Evolutionary conservation across 352 stramenopile species (phyloP), one percentile per base, ranked within the genome.

Genomic region (Phytopythium cucurbitacearum): DNA sequence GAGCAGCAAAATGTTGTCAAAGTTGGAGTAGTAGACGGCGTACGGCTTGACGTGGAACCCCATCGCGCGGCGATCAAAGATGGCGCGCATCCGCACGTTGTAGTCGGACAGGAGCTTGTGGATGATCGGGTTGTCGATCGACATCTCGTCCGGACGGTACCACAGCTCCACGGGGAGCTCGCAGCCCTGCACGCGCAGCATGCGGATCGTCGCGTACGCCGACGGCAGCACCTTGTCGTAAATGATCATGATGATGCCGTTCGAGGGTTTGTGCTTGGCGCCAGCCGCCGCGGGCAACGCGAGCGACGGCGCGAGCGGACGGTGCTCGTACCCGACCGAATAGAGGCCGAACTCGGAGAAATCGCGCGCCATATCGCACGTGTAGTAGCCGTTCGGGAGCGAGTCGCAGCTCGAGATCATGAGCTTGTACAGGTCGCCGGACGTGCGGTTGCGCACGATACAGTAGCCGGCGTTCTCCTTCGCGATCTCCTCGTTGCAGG

Each of bases 61-160:
- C 60, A 74, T 81, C 7, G 81, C 80, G 12, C 78, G 76, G 33
- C 67, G 64, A 51, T 95, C 85, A 34, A 89, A 87, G 46, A 95
- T 95, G 34, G 77, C 73, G 2, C 83, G 76, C 75, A 95, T 77
- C 37, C 71, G 73, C 50, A 93, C 85, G 47, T 89, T 86, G 47
- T 73, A 91, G 13, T 88, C 64, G 3, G 68, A 67, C 50, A 91
- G 50, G 16, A 95, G 59, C 32, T 73, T 69, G 51, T 88, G 72
- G 48, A 93, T 67, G 49, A 95, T 84, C 10, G 81, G 78, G 56
- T 89, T 87, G 48, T 91, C 76, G 4, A 90, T 83, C 10, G 77
- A 83, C 80, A 93, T 91, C 66, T 95, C 83, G 52, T 94, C 83
- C 5, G 80, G 81, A 8, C 80, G 74, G 57, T 93, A 94, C 81